A percentile compares a stretch with the other conserved stretches of the same genome.
phyloP scores from a whole-genome alignment of 768 basidiomycete genomes.

The Xanthoconium purpureum region DNA sequence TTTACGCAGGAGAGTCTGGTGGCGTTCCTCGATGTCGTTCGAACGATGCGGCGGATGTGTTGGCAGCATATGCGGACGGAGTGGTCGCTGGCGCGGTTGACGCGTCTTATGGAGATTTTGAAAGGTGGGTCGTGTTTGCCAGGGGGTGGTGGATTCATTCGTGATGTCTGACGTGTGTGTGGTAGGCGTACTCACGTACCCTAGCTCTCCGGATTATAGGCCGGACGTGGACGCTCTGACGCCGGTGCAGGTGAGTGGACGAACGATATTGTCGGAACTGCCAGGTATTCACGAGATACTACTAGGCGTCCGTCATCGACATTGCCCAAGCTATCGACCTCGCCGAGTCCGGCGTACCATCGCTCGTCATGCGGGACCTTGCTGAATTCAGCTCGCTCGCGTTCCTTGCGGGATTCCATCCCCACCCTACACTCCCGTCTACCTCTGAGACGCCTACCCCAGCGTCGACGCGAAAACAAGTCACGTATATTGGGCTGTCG shows the following conservation, averaged over 20 bases:
- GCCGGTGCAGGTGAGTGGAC: slow-evolving; percentile 64
- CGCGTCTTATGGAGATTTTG: slow-evolving; percentile 70
- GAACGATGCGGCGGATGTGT: slow-evolving; percentile 53
- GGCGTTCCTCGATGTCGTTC: slow-evolving; percentile 72
- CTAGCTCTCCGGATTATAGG: slow-evolving; percentile 79
- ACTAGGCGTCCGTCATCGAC: slow-evolving; percentile 69
- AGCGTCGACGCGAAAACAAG: slow-evolving; percentile 48
- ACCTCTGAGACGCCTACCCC: slow-evolving; percentile 9
- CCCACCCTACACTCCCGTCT: slow-evolving; percentile 27
- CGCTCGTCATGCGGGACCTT: slow-evolving; percentile 77
- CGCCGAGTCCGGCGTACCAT: slow-evolving; percentile 56
- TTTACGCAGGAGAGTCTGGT: slow-evolving; percentile 76
- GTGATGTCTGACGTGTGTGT: neutral
- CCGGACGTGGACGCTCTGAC: slow-evolving; percentile 82
- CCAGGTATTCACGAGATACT: slow-evolving; percentile 12
- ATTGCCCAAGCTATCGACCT: slow-evolving; percentile 68
- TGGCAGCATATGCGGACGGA: slow-evolving; percentile 46
- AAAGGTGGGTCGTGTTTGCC: slow-evolving; percentile 48
- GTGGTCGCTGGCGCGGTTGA: slow-evolving; percentile 65
- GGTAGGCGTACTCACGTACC: slow-evolving; percentile 74
- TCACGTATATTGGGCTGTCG: slow-evolving; percentile 87
- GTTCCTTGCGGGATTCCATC: slow-evolving; percentile 76
- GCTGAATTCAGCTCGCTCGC: slow-evolving; percentile 86
- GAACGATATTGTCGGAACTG: neutral
- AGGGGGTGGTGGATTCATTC: neutral